Percentiles rank a stretch among this genome's conserved stretches.
Conservation (phyloP, 192 early-diverging fungal species). For the Borealophlyctis nickersoniae region DNA sequence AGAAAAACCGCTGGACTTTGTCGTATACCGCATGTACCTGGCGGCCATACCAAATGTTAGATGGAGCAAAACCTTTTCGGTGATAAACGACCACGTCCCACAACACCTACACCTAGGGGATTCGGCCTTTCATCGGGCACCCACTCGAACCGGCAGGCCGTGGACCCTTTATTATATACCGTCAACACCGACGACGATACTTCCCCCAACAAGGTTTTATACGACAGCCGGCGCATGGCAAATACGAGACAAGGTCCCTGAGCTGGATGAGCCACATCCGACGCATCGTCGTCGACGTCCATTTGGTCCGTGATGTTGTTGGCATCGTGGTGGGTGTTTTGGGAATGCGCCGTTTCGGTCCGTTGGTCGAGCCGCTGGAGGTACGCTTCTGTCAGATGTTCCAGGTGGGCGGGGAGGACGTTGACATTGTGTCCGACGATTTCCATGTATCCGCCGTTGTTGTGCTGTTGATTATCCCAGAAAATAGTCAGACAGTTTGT, state of each 20-base stretch:
- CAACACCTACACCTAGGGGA: conserved; percentile 30
- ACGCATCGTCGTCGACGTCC: neutral
- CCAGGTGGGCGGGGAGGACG: conserved; percentile 9
- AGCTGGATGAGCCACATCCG: no score
- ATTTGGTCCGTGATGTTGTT: neutral
- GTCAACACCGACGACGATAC: conserved; percentile 39
- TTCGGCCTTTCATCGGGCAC: conserved; percentile 22
- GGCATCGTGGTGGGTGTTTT: neutral
- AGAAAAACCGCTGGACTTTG: conserved; percentile 45
- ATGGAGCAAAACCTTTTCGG: neutral
- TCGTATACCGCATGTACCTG: conserved; percentile 33
- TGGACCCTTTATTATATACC: conserved; percentile 44
- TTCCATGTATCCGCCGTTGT: conserved; percentile 36
- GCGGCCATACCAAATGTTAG: neutral
- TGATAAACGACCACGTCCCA: neutral
- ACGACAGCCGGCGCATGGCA: conserved; percentile 28
- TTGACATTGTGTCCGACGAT: conserved; percentile 25
- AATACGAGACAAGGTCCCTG: no score
- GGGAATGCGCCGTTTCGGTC: neutral
- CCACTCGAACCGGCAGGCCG: conserved; percentile 45
- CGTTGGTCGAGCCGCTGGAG: conserved; percentile 25
- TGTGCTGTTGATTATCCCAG: conserved; percentile 22
- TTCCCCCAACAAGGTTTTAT: conserved; percentile 30
- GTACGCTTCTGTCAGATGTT: conserved; percentile 28
- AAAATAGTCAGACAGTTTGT: neutral